Evolutionary conservation across 306 rosid species (phyloP).

Genomic region (Malus sieversii): DNA sequence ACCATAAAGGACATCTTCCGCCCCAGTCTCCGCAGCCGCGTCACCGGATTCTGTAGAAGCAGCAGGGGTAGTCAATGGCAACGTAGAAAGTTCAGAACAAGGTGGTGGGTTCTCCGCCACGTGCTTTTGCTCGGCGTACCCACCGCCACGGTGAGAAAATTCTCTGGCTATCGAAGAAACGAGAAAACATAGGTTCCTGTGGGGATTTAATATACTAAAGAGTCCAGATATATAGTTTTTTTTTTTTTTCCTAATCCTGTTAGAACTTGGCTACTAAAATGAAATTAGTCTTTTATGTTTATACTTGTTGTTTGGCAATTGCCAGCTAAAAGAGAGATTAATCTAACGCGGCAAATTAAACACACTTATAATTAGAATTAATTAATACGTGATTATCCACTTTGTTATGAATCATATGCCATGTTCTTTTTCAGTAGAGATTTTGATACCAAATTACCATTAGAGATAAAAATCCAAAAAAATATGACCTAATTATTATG

Average conservation of each 20-base stretch:
- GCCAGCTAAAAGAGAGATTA: not conserved
- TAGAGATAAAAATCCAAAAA: not conserved
- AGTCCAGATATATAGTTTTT: too few relatives aligned
- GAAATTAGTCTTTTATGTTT: not conserved
- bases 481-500: too few relatives aligned
- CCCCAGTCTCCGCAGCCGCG: not conserved
- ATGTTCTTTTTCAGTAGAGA: not conserved
- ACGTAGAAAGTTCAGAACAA: not conserved
- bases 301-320: not conserved
- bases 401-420: not conserved
- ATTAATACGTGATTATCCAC: not conserved
- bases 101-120: not conserved
- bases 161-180: not conserved
- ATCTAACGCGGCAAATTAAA: not conserved
- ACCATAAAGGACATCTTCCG: conserved; percentile 28
- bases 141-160: not conserved
- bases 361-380: not conserved
- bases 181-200: not conserved
- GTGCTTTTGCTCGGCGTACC: not conserved
- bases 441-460: not conserved
- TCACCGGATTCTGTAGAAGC: not conserved
- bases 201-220: too few relatives aligned
- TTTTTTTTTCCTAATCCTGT: not conserved
- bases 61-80: not conserved
- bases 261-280: not conserved